Base-by-base conservation (phyloP, 768 basidiomycete species). In the Leucocoprinus leucothites region DNA sequence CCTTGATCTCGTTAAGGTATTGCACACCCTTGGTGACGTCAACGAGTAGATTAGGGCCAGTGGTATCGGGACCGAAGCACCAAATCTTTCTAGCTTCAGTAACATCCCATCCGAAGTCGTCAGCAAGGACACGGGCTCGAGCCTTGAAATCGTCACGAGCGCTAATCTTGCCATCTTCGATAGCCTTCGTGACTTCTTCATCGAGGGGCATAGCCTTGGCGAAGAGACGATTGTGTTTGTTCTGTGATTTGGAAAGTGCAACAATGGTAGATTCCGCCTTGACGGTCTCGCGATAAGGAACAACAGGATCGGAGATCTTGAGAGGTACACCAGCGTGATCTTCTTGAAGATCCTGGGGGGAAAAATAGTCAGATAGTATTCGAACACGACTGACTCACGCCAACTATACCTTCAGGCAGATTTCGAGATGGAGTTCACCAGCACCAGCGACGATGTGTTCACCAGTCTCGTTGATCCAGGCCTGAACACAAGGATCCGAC, bases 371-470 rank as follows among this genome's bases (percentile, higher is more conserved):
- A 44, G 21, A 11, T 22, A 19, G 31, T 19, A 19, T 19, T 34
- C 21, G 6, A n/a, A 31, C 5, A 6, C 26, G 26, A 19, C n/a
- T 34, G 4, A 38, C 3, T 7, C 13, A 13, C n/a, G 9, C 9
- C 3, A 11, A 28, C 7, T 21, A 5, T 48, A 89, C 91, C 86
- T 98, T 99, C 76, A 99, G 82, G 79, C 97, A 99, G 70, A 99
- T 99, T 72, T 99, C 97, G 80, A 99, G 80, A 74, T 99, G 97
- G 60, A 99, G 82, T 73, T 99, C 97, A 78, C 97, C 97, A 60
- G 97, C 95, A 79, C 96, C 97, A 61, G 97, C 97, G 60, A 99
- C 94, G 63, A 99, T 98, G 77, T 98, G 97, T 71, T 97, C 94
- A 68, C 97, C 97, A 63, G 84, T 89, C 57, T 96, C 94, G 13